Evolutionary conservation across 2,329 filamentous ascomycete genomes (phyloP), one percentile per base, ranked within the genome.

Genomic region (Albophoma yamanashiensis): DNA sequence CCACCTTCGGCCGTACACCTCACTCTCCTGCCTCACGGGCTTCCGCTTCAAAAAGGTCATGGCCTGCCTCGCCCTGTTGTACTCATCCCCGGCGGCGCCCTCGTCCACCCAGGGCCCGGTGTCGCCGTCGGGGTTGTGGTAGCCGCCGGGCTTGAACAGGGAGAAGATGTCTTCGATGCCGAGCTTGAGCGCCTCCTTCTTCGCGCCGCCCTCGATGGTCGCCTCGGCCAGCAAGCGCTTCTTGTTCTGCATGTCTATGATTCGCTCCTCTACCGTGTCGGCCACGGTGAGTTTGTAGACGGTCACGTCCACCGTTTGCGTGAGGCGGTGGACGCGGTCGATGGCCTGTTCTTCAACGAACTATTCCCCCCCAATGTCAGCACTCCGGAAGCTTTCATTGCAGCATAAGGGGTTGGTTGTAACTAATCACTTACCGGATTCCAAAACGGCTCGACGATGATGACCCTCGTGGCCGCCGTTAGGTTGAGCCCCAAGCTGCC

Each of bases 281-380:
- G 85, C 84, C 62, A 99, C 87, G 2, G 92, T 96, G 67, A 99
- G 84, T 68, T 94, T 95, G 79, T 96, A 99, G 64, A 99, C 91
- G 60, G 93, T 85, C 40, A 99, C 94, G 70, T 97, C 92, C 47
- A 93, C 82, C 1, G 91, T 97, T 75, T 99, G 94, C 47, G 96
- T 97, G 58, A 99, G 87, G n/a, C 94, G 91, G 72, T 99, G 94
- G 34, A 99, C 94, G 59, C 94, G 91, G 74, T 99, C 94, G 67
- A 99, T 99, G 56, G 94, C 94, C 79, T 99, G 94, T 73, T 99
- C 94, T 78, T 99, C 94, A 40, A 99, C 91, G 70, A 99, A 99
- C 83, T 90, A n/a, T n/a, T n/a, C n/a, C n/a, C n/a, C n/a, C n/a
- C n/a, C n/a, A n/a, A n/a, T n/a, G n/a, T 64, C 58, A 65, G 60